Base-by-base conservation (phyloP, 306 rosid species). In the Trifolium repens region DNA sequence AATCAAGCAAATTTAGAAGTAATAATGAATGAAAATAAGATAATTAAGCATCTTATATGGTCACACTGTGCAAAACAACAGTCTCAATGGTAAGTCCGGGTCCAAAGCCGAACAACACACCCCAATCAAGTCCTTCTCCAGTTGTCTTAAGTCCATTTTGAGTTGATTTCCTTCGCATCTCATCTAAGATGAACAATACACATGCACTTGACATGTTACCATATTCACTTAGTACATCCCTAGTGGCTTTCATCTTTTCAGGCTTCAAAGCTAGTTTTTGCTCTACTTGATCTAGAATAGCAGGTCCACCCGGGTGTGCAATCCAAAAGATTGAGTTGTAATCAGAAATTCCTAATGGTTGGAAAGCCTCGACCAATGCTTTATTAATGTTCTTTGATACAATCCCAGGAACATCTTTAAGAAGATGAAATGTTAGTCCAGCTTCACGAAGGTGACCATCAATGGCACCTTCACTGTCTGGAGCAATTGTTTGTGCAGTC, bases 81-180 rank as follows among this genome's bases (percentile, higher is more conserved):
- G 67, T 61, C 35, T 61, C 67, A 30, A 61, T 61, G 11, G 67
- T 61, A 13, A 61, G 43, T 15, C 67, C 43, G 0, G 67, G 67
- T 32, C 67, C 67, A 9, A 61, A 61, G 11, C 67, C 22, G 1
- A 61, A 61, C 9, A 61, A 15, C 12, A 61, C 44, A 32, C 43
- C 67, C 67, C 67, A 61, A 0, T 61, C 67, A 32, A 32, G 43
- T 7, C 67, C 67, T 34, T 61, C 67, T 6, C 67, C 67, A 0
- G 67, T 61, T 0, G 67, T 61, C 13, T 34, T 61, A 12, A 59
- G 39, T 59, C 65, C 17, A 5, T 59, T 16, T 59, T 26, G 5
- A 27, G 34, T 59, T 0, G 92, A 89, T 46, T 78, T 84, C 74
- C 11, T 86, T 54, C 97, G 88, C 87, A 91, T 87, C 43, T 89